Evolutionary conservation across 495 filamentous ascomycete species (phyloP).

Genomic region (Cudoniella acicularis): DNA sequence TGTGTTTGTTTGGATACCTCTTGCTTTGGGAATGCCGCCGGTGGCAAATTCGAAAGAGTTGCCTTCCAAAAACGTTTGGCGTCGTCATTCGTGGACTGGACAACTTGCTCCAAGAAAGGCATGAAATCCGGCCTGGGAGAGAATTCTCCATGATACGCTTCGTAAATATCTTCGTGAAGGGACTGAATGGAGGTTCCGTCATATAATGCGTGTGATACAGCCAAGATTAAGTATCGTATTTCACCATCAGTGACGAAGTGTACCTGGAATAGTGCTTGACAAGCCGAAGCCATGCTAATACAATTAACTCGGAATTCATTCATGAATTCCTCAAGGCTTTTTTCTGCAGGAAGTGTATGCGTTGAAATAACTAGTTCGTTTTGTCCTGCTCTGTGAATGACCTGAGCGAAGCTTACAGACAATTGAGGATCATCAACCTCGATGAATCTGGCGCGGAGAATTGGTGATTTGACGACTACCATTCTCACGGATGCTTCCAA

Average conservation of each 20-base stretch:
- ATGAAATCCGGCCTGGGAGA: conserved; percentile 40
- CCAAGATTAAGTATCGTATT: conserved; percentile 54
- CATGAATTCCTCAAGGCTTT: conserved; percentile 27
- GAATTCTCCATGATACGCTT: conserved; percentile 47
- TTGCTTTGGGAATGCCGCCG: conserved; percentile 29
- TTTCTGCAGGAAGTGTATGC: conserved; percentile 10
- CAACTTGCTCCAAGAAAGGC: conserved; percentile 41
- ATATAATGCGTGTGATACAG: conserved; percentile 75
- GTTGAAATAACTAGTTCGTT: neutral
- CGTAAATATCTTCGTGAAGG: conserved; percentile 61
- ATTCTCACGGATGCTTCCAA: conserved; percentile 58
- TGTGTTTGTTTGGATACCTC: neutral
- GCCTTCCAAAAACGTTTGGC: conserved; percentile 57
- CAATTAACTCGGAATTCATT: conserved; percentile 7
- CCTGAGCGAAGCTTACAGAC: conserved; percentile 58
- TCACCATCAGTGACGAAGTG: conserved; percentile 31
- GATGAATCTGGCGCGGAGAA: conserved; percentile 71
- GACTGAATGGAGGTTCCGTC: conserved; percentile 70
- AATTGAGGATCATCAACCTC: conserved; percentile 55
- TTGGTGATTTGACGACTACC: conserved; percentile 56
- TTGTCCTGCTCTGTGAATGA: conserved; percentile 39
- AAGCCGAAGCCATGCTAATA: neutral
- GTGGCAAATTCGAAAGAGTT: conserved; percentile 45
- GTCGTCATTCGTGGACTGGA: conserved; percentile 32
- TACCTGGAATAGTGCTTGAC: conserved; percentile 37